Conservation (phyloP, 495 filamentous ascomycete genomes). For the Penicillium parvum region DNA sequence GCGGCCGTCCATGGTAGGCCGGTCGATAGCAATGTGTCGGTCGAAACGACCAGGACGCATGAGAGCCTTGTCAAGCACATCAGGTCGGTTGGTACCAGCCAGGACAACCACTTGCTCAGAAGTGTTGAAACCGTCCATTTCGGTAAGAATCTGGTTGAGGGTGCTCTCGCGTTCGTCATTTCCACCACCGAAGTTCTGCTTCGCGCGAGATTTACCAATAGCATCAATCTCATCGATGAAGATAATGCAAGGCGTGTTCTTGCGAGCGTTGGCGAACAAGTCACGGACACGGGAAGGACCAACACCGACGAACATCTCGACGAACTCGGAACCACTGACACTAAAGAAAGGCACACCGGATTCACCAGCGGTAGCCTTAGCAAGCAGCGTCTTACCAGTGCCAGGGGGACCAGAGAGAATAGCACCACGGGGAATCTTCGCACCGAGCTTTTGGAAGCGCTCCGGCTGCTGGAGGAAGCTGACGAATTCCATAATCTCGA, state of each 20-base stretch:
- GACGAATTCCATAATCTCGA: conserved; percentile 99
- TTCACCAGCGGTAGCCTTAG: conserved; percentile 96
- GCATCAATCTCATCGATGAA: conserved; percentile 99
- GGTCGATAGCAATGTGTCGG: conserved; percentile 88
- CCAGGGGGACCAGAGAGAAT: conserved; percentile 95
- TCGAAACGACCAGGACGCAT: conserved; percentile 97
- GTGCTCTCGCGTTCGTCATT: conserved; percentile 97
- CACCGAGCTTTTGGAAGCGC: conserved; percentile 85
- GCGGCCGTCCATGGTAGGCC: conserved; percentile 92
- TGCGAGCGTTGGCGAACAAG: conserved; percentile 88
- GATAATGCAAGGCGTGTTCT: conserved; percentile 96
- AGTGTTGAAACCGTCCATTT: conserved; percentile 99
- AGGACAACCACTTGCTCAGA: conserved; percentile 97
- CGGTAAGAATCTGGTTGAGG: conserved; percentile 95
- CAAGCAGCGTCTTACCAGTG: conserved; percentile 95
- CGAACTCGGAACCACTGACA: conserved; percentile 97
- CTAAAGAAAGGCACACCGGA: conserved; percentile 97
- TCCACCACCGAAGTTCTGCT: conserved; percentile 73
- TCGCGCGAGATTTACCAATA: conserved; percentile 83
- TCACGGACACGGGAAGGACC: conserved; percentile 93
- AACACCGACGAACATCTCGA: conserved; percentile 99
- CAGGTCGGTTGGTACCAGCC: conserved; percentile 91
- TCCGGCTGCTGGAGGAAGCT: conserved; percentile 90
- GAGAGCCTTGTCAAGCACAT: conserved; percentile 89
- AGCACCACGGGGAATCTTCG: conserved; percentile 95